Evolutionary conservation across 148 eudicot species (phyloP), one percentile per base, ranked within the genome.

Genomic region (Euryodendron excelsum): DNA sequence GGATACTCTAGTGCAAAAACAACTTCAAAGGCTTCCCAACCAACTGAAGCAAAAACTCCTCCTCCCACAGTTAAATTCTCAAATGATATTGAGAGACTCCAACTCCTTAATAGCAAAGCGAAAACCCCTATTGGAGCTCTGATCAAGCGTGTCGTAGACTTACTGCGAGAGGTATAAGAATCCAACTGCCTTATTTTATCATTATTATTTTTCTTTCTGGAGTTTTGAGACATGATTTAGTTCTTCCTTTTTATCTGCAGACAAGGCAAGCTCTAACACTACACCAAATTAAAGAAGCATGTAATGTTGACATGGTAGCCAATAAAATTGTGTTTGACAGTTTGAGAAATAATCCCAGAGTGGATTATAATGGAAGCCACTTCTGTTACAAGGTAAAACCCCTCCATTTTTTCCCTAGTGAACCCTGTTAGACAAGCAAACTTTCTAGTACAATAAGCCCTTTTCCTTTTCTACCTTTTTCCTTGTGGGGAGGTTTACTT

Each of bases 91-190:
- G 94, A 89, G 50, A 83, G 90, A 63, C 95, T 91, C 79, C 98
- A 93, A 61, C 84, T 73, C 47, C 88, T 93, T 53, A 86, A 91
- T 74, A 91, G 77, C 86, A 87, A 88, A 79, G 79, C 91, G 59
- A 93, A 88, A 72, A 78, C 89, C 15, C 92, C 93, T 7, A 92
- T 85, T 9, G 98, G 98, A 71, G 96, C 90, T 79, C 96, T 89
- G 80, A 91, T 93, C 13, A 93, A 93, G 82, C 90, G 91, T 55
- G 97, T 93, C 34, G 89, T 93, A 59, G 80, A 81, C 80, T 82
- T 87, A 56, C 88, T 92, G 18, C 77, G 82, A 75, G 91, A 92
- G 94, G 97, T 92, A 77, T 25, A 23, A n/a, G n/a, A n/a, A n/a
- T n/a, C n/a, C n/a, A n/a, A n/a, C n/a, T n/a, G n/a, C n/a, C n/a